Evolutionary conservation across 2,329 filamentous ascomycete genomes (phyloP).

Genomic region (Trichocomaceae sp.): DNA sequence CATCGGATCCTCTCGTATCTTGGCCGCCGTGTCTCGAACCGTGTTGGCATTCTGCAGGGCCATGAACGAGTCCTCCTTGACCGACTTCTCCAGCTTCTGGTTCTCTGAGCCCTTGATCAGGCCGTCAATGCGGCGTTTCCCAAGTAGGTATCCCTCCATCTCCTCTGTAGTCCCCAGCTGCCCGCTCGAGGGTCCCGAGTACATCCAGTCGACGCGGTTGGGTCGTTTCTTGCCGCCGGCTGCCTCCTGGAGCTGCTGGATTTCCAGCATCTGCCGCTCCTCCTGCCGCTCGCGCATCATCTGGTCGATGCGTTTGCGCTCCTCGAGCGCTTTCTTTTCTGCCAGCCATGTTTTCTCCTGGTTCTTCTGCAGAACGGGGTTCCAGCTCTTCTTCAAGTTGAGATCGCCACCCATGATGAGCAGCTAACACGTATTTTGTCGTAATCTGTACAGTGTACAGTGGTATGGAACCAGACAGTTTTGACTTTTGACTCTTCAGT

Average conservation of each 20-base stretch:
- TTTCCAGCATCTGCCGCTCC: slow-evolving; percentile 84
- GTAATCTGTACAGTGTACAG: too few species aligned
- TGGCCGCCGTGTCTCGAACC: slow-evolving; percentile 70
- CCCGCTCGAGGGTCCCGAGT: slow-evolving; percentile 70
- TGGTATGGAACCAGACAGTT: too few species aligned
- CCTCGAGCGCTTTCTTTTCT: slow-evolving; percentile 85
- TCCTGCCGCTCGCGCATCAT: slow-evolving; percentile 89
- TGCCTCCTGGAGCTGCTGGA: slow-evolving; percentile 81
- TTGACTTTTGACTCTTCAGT: too few species aligned
- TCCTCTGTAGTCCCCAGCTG: slow-evolving; percentile 73
- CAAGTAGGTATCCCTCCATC: slow-evolving; percentile 86
- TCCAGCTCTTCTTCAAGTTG: slow-evolving; percentile 67
- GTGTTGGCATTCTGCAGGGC: slow-evolving; percentile 61
- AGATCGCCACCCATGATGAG: slow-evolving; percentile 87
- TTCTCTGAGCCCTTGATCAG: slow-evolving; percentile 75
- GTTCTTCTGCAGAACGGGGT: slow-evolving; percentile 84
- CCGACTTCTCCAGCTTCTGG: slow-evolving; percentile 72
- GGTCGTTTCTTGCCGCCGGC: slow-evolving; percentile 74
- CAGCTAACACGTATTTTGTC: too few species aligned
- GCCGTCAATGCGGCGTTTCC: slow-evolving; percentile 85
- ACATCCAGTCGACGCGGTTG: slow-evolving; percentile 97
- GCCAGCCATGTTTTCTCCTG: slow-evolving; percentile 85
- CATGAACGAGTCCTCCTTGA: slow-evolving; percentile 57
- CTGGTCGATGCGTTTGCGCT: slow-evolving; percentile 89
- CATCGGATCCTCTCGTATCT: slow-evolving; percentile 85